Conservation (phyloP, 352 stramenopile species). For the Globisporangium canariense region DNA sequence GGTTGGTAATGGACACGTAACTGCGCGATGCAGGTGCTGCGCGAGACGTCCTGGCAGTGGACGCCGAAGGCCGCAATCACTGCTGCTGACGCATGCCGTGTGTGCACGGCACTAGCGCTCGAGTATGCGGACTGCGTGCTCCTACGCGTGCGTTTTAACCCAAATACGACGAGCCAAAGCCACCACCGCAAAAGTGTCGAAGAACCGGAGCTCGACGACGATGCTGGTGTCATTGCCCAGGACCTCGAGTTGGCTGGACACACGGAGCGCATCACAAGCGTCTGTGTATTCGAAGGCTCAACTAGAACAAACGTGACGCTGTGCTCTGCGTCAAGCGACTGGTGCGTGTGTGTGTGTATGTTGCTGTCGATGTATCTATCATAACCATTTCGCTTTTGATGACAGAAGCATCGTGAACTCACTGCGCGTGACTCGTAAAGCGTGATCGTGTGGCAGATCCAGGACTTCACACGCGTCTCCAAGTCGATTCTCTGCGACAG, state of each 20-base stretch:
- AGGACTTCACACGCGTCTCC: conserved; percentile 20
- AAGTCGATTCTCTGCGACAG: conserved; percentile 42
- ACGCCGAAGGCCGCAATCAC: conserved; percentile 34
- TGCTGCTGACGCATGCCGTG: conserved; percentile 28
- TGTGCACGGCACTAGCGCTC: conserved; percentile 44
- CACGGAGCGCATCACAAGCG: conserved; percentile 33
- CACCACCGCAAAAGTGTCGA: background rate
- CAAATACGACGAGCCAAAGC: background rate
- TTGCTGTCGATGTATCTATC: background rate
- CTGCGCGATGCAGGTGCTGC: conserved; percentile 32
- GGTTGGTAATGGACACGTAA: conserved; percentile 1
- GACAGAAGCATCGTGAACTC: background rate
- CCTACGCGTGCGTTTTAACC: conserved; percentile 29
- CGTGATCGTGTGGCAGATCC: conserved; percentile 61
- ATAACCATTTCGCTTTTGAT: background rate
- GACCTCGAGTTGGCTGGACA: conserved; percentile 59
- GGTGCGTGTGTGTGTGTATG: conserved; percentile 22
- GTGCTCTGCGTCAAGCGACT: conserved; percentile 63
- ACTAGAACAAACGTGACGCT: conserved; percentile 22
- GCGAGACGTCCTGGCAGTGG: conserved; percentile 44
- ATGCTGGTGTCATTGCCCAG: background rate
- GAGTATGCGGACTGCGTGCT: conserved; percentile 47
- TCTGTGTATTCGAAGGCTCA: conserved; percentile 28
- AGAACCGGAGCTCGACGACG: conserved; percentile 25
- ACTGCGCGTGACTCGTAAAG: conserved; percentile 22